These are phyloP conservation scores for Tetrahymena elliotti DNA, from an alignment of 73 alveolate genomes.

Conservation along the genomic window DNA sequence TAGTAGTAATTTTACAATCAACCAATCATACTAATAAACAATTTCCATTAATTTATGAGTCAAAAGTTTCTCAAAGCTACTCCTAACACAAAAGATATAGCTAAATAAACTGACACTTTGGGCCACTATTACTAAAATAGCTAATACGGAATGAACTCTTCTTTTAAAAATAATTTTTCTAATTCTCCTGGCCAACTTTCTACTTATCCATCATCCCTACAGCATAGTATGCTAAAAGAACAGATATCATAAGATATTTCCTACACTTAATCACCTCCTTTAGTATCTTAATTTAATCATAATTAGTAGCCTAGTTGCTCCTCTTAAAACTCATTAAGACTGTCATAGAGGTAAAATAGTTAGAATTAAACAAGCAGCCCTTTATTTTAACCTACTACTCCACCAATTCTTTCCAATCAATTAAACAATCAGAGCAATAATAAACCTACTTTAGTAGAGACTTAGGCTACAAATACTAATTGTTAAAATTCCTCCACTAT, in stretches of 20 bases:
- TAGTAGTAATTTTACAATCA: background rate
- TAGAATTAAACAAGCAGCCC: background rate
- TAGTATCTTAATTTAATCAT: background rate
- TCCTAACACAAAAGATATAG: background rate
- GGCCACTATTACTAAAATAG: background rate
- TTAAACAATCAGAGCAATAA: background rate
- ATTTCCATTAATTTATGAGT: background rate
- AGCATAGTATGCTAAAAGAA: background rate
- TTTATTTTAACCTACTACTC: background rate
- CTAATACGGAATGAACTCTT: background rate
- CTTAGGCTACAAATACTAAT: background rate
- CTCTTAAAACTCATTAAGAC: background rate
- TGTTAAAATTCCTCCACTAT: background rate
- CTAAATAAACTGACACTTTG: background rate
- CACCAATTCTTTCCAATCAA: background rate
- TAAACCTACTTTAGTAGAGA: background rate
- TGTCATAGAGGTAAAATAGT: background rate
- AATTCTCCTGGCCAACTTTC: background rate
- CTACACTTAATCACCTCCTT: background rate
- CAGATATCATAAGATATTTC: background rate
- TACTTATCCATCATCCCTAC: background rate
- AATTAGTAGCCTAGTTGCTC: background rate
- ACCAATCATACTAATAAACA: background rate
- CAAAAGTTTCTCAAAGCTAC: background rate
- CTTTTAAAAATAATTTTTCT: background rate